Conservation (phyloP, 75 land plant genomes). For the Isoetes taiwanensis region DNA sequence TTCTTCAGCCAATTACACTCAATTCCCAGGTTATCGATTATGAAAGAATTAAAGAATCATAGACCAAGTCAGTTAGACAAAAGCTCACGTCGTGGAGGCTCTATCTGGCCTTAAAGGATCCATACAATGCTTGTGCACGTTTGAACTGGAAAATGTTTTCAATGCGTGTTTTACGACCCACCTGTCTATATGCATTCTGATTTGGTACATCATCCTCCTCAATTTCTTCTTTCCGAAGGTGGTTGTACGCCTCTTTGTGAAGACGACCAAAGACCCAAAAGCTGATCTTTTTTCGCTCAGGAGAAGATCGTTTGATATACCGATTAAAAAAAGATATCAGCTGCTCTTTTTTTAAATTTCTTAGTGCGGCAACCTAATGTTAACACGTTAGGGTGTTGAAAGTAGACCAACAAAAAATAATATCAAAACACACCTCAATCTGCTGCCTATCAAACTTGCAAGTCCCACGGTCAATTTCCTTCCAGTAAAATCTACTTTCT, state of each 20-base stretch:
- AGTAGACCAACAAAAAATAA: not conserved
- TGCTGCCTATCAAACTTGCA: constrained; percentile 73
- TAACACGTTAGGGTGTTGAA: not conserved
- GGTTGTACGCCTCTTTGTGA: constrained; percentile 41
- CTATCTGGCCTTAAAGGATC: constrained; percentile 73
- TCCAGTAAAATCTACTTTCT: constrained; percentile 76
- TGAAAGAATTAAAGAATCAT: too few species aligned
- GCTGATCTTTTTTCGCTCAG: constrained; percentile 46
- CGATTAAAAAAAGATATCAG: constrained; percentile 49
- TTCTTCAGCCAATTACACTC: too few species aligned
- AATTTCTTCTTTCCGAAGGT: not conserved
- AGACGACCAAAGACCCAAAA: constrained; percentile 58
- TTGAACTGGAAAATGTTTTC: constrained; percentile 66
- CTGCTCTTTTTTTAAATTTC: constrained; percentile 43
- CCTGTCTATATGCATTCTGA: not conserved
- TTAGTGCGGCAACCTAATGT: constrained; percentile 62
- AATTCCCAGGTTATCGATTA: too few species aligned
- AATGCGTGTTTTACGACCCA: constrained; percentile 14
- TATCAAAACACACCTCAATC: constrained; percentile 44
- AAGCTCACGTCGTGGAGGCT: too few species aligned
- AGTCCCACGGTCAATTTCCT: constrained; percentile 74
- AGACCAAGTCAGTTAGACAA: too few species aligned
- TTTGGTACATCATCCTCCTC: not conserved
- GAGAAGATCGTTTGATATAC: constrained; percentile 48
- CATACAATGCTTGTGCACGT: constrained; percentile 66